Evolutionary conservation across 768 basidiomycete species (phyloP), one percentile per base, ranked within the genome.

Genomic region (Roridomyces roridus): DNA sequence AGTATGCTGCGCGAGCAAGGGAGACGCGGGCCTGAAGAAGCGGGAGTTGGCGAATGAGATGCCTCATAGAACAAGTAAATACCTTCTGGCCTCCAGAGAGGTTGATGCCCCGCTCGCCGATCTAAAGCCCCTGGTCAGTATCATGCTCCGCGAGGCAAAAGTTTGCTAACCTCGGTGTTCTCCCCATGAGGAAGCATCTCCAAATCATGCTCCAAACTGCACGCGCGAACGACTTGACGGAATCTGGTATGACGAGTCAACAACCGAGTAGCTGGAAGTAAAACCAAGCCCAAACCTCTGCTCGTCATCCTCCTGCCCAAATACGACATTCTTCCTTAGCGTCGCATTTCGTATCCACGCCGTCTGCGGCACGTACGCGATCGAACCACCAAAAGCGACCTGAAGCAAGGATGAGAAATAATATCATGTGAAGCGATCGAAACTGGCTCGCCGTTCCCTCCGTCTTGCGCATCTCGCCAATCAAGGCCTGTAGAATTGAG

Each of bases 31-130:
- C 87, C 82, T 88, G 64, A n/a, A 59, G 21, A 15, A 52, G 36
- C 45, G 23, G 25, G 23, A 29, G 23, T 28, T 45, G 46, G 29
- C 11, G 25, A 21, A 55, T 26, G 12, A 6, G 25, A 26, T 26
- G 51, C 10, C 31, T 21, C 6, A 24, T 8, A n/a, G n/a, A n/a
- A n/a, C n/a, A n/a, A 25, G 34, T 1, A n/a, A 14, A 35, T 46
- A 42, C 12, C n/a, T 50, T 21, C 20, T n/a, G 67, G 67, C 60
- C 66, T 77, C 86, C 86, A 59, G 84, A 85, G 35, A 87, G 70
- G 69, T 84, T 87, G 60, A 88, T 86, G 0, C 91, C 92, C 66
- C 87, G 87, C 72, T 94, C 91, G 21, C 89, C 89, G 44, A 91
- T 87, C 68, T 59, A 26, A 0, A 8, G 7, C 3, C 23, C 23